A percentile compares a stretch with the other conserved stretches of the same genome.
Evolutionary conservation across 176 grass and related monocot species (phyloP).

Genomic region (Melocanna baccifera): DNA sequence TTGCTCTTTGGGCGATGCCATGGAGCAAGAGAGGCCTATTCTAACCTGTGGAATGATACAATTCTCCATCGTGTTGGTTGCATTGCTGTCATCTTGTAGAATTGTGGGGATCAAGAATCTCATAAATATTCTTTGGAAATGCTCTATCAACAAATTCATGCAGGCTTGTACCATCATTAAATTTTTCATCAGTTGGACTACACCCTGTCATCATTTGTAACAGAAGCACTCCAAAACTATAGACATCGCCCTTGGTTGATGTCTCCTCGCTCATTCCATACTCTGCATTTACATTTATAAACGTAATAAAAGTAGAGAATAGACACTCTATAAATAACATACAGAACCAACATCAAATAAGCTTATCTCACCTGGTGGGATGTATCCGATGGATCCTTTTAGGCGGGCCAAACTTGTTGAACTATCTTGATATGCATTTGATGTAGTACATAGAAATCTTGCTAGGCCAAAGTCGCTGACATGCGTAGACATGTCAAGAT

Average conservation of each 20-base stretch:
- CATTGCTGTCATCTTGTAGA: not conserved
- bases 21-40: slow-evolving; percentile 36
- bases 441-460: too few species aligned
- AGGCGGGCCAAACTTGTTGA: slow-evolving; percentile 13
- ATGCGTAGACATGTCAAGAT: slow-evolving; percentile 20
- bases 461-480: too few species aligned
- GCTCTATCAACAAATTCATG: not conserved
- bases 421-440: too few species aligned
- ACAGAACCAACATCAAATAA: not conserved
- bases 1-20: slow-evolving; percentile 3
- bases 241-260: slow-evolving; percentile 41
- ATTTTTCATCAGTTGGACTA: slow-evolving; percentile 24
- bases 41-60: slow-evolving; percentile 32
- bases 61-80: not conserved
- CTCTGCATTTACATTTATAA: slow-evolving; percentile 24
- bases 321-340: not conserved
- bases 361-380: slow-evolving; percentile 40
- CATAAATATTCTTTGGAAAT: not conserved
- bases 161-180: not conserved
- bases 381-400: slow-evolving; percentile 49
- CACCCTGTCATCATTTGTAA: slow-evolving; percentile 32
- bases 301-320: not conserved
- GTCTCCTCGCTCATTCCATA: slow-evolving; percentile 18
- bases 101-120: slow-evolving; percentile 6
- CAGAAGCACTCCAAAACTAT: slow-evolving; percentile 45